Base-by-base conservation (phyloP, 2,329 filamentous ascomycete genomes). In the Xenosphaeropsis pyriputrescens region DNA sequence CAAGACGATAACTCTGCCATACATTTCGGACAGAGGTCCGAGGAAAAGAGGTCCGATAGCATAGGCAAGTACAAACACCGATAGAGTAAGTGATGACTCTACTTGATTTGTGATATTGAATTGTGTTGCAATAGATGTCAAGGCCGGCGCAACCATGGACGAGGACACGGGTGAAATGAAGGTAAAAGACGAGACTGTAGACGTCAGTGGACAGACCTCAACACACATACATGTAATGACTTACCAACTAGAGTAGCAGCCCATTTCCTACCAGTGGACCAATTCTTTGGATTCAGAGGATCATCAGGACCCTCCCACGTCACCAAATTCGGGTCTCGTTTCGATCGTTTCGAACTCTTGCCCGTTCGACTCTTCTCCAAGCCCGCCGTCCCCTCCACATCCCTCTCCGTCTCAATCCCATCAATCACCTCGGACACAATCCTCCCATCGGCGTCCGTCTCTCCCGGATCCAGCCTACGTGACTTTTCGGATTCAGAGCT, bases 11-110 rank as follows among this genome's bases (percentile, higher is more conserved):
- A 57, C 47, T 2, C 68, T 48, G 0, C 67, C 68, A 37, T 63
- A 70, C 0, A 69, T 52, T 41, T 72, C 68, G 0, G 66, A 66
- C 5, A 67, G 53, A 0, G 77, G 76, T 2, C 78, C 79, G 69
- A 77, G 81, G 4, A 82, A 41, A 2, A 54, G 40, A 1, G 64
- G 64, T 0, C 64, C 64, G 18, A 60, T 59, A 16, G 62, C 61
- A 43, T 62, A 67, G 5, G 63, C 63, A 11, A 67, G 48, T 12
- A 68, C 64, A 11, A 62, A 65, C 8, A 34, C 63, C 57, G 36
- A 69, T 49, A 39, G 64, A 50, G 47, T 67, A 63, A 41, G 61
- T 59, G 31, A 62, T 61, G 2, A 72, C 56, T 44, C 70, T 58
- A 38, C 54, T 50, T 35, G 60, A 54, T 46, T 59, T 1, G 56